Base-by-base conservation (phyloP, 1,284 basidiomycete species). In the Sphagnurus paluster region DNA sequence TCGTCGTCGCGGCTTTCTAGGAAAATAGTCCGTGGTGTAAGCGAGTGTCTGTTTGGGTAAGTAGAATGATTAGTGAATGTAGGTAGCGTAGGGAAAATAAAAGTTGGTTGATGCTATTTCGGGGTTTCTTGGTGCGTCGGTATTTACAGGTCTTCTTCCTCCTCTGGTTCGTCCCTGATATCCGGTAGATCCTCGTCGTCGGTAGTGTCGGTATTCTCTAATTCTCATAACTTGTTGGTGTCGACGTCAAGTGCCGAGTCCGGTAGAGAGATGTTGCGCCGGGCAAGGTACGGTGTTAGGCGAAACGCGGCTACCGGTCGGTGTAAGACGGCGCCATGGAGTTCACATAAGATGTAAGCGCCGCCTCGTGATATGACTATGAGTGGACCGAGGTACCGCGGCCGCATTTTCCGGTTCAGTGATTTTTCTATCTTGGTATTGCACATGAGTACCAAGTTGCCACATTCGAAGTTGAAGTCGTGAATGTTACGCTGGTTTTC, bases 401-500 rank as follows among this genome's bases (percentile, higher is more conserved):
- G 43, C 11, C 24, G 4, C 40, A 50, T 50, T n/a, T 50, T 50
- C 6, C 23, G 13, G 17, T 41, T 39, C 2, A 46, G 21, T 0
- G 44, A 42, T 10, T 36, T 38, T 14, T 46, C 34, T 13, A 45
- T 30, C 7, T 25, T 37, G 0, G 64, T 66, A 39, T 72, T 72
- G 6, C 61, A 46, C 1, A 71, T 53, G 0, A 74, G 56, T 0
- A 74, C 67, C 6, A 48, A 30, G 21, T 39, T 41, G 5, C 21
- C 20, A 1, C 20, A 29, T 33, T 44, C 30, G 53, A 74, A 75
- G 32, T 65, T 34, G 42, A 58, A 68, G 40, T 69, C 54, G 0
- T 46, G 42, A 19, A 71, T 67, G 1, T 53, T 50, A 1, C 51
- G 35, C 0, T 35, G 38, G 41, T 66, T 58, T 0, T 60, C 52